Percentiles rank a stretch among this genome's conserved stretches.
These are phyloP conservation scores for Reutealis trisperma DNA, from an alignment of 345 rosid species.

Conservation along the genomic window DNA sequence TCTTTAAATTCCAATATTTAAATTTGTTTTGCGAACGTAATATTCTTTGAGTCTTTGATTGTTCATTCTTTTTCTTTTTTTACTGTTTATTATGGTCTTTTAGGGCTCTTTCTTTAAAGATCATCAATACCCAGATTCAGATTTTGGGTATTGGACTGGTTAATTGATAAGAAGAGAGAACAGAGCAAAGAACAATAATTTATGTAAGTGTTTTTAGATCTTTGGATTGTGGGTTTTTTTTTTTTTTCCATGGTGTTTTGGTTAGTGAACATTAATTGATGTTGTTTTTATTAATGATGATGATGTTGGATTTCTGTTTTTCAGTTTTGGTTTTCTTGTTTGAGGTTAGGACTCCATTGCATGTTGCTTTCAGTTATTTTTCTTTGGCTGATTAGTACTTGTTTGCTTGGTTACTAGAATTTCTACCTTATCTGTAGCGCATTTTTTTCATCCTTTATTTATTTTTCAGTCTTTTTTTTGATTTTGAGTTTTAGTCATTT, in stretches of 20 bases:
- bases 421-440: neutral
- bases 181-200: no score
- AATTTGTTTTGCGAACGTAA: neutral
- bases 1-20: neutral
- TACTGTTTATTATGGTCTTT: neutral
- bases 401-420: conserved; percentile 2
- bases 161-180: neutral
- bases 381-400: neutral
- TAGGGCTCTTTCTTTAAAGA: neutral
- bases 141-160: neutral
- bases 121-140: conserved; percentile 7
- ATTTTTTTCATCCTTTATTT: neutral
- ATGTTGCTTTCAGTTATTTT: conserved; percentile 1
- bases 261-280: neutral
- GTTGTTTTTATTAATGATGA: neutral
- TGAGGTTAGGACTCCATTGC: neutral
- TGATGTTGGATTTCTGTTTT: neutral
- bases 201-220: conserved; percentile 1
- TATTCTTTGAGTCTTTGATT: neutral
- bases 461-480: neutral
- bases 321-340: neutral
- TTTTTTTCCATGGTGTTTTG: neutral
- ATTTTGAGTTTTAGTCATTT: neutral
- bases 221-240: neutral
- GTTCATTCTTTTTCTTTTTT: neutral